Evolutionary conservation across 2,329 filamentous ascomycete species (phyloP), one percentile per base, ranked within the genome.

Genomic region (Plectosphaerella cucumerina): DNA sequence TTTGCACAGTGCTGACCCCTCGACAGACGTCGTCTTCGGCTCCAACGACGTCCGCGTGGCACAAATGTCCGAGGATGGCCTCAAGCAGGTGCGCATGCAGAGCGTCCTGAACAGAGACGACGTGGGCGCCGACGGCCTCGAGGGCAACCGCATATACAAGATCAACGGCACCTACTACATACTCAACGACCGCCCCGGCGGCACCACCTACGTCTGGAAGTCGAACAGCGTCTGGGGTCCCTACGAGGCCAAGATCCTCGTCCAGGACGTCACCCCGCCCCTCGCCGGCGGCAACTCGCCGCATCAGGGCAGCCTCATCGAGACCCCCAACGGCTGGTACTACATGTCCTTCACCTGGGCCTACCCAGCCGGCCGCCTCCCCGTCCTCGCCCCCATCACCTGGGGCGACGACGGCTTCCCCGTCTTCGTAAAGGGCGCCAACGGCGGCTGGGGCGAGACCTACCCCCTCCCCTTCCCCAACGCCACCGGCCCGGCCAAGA

Each of bases 111-210:
- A 62, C 18, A 64, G 57, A 14, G 64, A 69, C 4, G 64, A 70
- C 23, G 64, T 62, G 6, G 61, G 61, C 6, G 65, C 65, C 6
- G 56, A 60, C 5, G 54, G 54, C 15, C 64, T 82, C 5, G 80
- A 83, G 56, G 78, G 79, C 4, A 68, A 70, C 6, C 70, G 79
- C 2, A 73, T 85, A 67, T 84, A 85, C 63, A 79, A 83, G 56
- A 74, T 72, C 53, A 74, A 81, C 44, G 78, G 75, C 0, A 62
- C 59, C 1, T 84, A 84, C 64, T 84, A 81, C 55, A 77, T 85
- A 50, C 70, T 80, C 23, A 64, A 72, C 8, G 76, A 75, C 2
- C 65, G 70, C 5, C 76, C 76, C 0, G 73, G 72, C 6, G 65
- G 68, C 18, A 59, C 62, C 1, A 73, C 78, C 42, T 77, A 68